Evolutionary conservation across 2,329 filamentous ascomycete species (phyloP).

Genomic region (Fusarium nodosum): DNA sequence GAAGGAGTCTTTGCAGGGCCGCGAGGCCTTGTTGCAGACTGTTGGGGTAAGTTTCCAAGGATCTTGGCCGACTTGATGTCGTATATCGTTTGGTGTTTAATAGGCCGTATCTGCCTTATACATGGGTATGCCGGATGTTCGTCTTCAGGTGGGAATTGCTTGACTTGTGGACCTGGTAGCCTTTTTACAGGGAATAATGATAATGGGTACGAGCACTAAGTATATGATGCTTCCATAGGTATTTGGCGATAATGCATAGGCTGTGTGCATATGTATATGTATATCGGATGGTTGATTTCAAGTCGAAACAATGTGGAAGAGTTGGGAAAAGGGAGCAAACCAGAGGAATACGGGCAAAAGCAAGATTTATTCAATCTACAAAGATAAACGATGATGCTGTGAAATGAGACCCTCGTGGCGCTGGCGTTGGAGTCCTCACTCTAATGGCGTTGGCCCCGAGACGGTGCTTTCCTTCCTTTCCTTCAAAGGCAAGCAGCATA

Average conservation of each 20-base stretch:
- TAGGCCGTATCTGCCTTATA: conserved; percentile 13
- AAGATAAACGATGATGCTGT: conserved; percentile 39
- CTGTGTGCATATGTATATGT: conserved; percentile 11
- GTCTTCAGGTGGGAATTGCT: conserved; percentile 25
- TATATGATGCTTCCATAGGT: conserved; percentile 3
- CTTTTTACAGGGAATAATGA: conserved; percentile 29
- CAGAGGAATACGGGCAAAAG: conserved; percentile 25
- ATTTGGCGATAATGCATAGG: conserved; percentile 16
- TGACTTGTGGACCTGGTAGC: conserved; percentile 29
- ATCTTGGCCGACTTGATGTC: conserved; percentile 27
- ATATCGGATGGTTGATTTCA: conserved; percentile 12
- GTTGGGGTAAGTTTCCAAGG: conserved; percentile 22
- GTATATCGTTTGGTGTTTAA: conserved; percentile 27
- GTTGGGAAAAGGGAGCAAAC: neutral
- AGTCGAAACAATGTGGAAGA: conserved; percentile 10
- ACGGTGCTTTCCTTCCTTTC: conserved; percentile 38
- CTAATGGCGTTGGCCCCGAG: conserved; percentile 40
- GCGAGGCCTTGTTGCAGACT: conserved; percentile 13
- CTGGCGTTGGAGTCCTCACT: conserved; percentile 28
- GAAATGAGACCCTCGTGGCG: conserved; percentile 35
- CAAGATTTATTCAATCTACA: conserved; percentile 44
- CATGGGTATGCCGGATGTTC: conserved; percentile 29
- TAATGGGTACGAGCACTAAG: conserved; percentile 1
- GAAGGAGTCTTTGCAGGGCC: conserved; percentile 16
- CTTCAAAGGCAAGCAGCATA: conserved; percentile 29